Evolutionary conservation across 1,284 basidiomycete species (phyloP).

Genomic region (Malassezia nana): DNA sequence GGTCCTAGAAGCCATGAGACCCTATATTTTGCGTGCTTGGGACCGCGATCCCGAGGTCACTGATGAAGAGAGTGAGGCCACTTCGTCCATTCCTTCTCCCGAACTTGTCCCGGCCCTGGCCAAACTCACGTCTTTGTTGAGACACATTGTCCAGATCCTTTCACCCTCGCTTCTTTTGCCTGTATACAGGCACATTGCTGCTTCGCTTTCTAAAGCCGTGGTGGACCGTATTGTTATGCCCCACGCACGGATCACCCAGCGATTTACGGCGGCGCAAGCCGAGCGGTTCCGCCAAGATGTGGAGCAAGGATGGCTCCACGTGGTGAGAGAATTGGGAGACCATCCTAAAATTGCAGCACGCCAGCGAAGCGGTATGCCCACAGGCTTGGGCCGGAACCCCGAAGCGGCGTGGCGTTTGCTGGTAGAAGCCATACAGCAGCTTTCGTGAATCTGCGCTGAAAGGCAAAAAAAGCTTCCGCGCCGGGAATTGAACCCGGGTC

Average conservation of each 20-base stretch:
- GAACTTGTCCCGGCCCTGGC: slow-evolving; percentile 31
- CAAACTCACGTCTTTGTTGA: slow-evolving; percentile 31
- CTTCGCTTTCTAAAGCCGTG: slow-evolving; percentile 17
- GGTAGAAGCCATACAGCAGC: slow-evolving; percentile 6
- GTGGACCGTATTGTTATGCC: slow-evolving; percentile 40
- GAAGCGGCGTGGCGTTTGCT: slow-evolving; percentile 23
- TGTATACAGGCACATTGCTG: slow-evolving; percentile 29
- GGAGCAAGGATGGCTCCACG: slow-evolving; percentile 32
- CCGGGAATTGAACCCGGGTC: slow-evolving; percentile 24
- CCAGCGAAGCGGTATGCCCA: not conserved
- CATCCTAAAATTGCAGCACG: slow-evolving; percentile 1
- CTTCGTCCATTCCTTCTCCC: slow-evolving; percentile 22
- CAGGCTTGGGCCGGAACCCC: slow-evolving; percentile 27
- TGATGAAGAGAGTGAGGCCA: not conserved
- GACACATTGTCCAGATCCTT: slow-evolving; percentile 28
- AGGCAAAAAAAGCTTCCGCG: slow-evolving; percentile 18
- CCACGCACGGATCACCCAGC: slow-evolving; percentile 14
- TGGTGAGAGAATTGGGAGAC: slow-evolving; percentile 20
- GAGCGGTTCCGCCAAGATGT: slow-evolving; percentile 25
- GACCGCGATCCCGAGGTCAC: slow-evolving; percentile 10
- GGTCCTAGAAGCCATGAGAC: slow-evolving; percentile 26
- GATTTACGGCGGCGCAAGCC: slow-evolving; percentile 5
- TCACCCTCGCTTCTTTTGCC: slow-evolving; percentile 21
- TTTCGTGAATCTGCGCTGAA: not conserved
- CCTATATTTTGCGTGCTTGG: slow-evolving; percentile 26